Percentiles rank a stretch among this genome's conserved stretches.
Conservation (phyloP, 352 stramenopile species). For the Thalassiosira gravida region DNA sequence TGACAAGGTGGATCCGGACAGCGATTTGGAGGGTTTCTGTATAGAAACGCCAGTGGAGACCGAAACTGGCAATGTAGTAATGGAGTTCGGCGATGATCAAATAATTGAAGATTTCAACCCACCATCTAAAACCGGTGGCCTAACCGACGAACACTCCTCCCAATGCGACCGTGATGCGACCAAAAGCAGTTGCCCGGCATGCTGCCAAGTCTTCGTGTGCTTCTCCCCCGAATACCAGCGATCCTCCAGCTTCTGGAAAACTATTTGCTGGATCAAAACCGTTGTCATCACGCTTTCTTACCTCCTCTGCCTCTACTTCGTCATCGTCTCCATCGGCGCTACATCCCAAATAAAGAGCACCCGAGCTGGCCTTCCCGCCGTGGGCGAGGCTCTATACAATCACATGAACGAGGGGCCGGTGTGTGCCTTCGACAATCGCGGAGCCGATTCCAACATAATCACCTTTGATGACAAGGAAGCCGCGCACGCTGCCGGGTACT, state of each 20-base stretch:
- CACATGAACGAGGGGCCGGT: slow-evolving; percentile 45
- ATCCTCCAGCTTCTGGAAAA: slow-evolving; percentile 42
- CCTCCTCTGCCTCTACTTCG: slow-evolving; percentile 55
- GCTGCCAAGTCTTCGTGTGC: slow-evolving; percentile 47
- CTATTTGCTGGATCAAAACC: slow-evolving; percentile 48
- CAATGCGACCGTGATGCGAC: neutral
- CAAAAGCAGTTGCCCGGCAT: slow-evolving; percentile 13
- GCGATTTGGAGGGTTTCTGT: slow-evolving; percentile 9
- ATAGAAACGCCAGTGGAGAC: slow-evolving; percentile 4
- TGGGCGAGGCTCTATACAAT: slow-evolving; percentile 40
- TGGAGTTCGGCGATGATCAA: slow-evolving; percentile 6
- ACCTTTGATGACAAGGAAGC: slow-evolving; percentile 53
- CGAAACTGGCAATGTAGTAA: neutral
- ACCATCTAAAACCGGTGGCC: no score
- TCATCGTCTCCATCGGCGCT: slow-evolving; percentile 53
- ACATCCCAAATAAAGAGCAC: slow-evolving; percentile 34
- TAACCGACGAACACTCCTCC: neutral
- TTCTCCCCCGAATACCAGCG: slow-evolving; percentile 44
- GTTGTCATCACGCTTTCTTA: slow-evolving; percentile 37
- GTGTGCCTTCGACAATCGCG: slow-evolving; percentile 59
- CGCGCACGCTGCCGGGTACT: slow-evolving; percentile 40
- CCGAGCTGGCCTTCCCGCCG: slow-evolving; percentile 22
- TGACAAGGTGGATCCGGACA: no score
- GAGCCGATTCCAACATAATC: slow-evolving; percentile 47
- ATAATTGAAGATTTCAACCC: no score